Conservation (phyloP, 495 filamentous ascomycete genomes). For the Neurospora sp. region DNA sequence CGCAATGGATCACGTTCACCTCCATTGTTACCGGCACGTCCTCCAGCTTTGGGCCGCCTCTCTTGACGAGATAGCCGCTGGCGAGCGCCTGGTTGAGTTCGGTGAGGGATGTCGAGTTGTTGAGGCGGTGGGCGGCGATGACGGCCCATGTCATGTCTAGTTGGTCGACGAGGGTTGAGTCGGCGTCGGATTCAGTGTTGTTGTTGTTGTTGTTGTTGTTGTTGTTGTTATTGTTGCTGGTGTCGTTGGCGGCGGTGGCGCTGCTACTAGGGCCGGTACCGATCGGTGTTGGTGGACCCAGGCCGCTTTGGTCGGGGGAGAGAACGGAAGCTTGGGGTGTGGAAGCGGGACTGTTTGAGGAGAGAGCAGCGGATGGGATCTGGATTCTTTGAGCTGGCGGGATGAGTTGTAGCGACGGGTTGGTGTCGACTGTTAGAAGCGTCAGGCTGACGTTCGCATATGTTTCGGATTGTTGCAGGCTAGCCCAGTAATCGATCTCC, state of each 20-base stretch:
- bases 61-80: conserved; percentile 69
- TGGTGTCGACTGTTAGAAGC: conserved; percentile 55
- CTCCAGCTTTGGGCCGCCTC: conserved; percentile 49
- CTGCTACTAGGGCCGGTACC: conserved; percentile 15
- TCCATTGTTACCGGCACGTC: conserved; percentile 55
- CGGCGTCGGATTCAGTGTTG: conserved; percentile 49
- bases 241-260: not conserved
- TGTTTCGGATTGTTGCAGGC: conserved; percentile 26
- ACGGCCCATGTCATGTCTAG: conserved; percentile 77
- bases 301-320: conserved; percentile 44
- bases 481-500: conserved; percentile 57
- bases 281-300: conserved; percentile 37
- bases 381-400: conserved; percentile 38
- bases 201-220: not conserved
- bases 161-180: conserved; percentile 64
- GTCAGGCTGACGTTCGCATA: conserved; percentile 44
- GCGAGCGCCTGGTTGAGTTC: conserved; percentile 56
- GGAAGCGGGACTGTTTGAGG: conserved; percentile 46
- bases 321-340: conserved; percentile 46
- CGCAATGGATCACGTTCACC: conserved; percentile 55
- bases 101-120: conserved; percentile 51
- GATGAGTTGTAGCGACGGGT: conserved; percentile 56
- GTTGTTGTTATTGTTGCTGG: not conserved
- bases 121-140: conserved; percentile 60
- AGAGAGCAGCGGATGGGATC: conserved; percentile 19